Percentiles rank a stretch among this genome's conserved stretches.
These are phyloP conservation scores for Euphorbia pulcherrima DNA, from an alignment of 345 rosid species.

Conservation along the genomic window DNA sequence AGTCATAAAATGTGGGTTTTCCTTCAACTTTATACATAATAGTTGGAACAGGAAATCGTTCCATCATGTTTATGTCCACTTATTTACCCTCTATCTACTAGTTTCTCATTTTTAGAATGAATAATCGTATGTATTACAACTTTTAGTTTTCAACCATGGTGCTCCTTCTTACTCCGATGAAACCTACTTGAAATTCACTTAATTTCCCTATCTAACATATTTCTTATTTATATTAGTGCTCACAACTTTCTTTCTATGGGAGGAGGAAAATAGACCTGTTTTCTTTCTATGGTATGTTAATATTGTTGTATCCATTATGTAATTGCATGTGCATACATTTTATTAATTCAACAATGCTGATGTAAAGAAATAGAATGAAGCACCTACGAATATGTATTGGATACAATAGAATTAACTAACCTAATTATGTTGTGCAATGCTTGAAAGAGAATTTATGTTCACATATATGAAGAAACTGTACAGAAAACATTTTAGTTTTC, in stretches of 20 bases:
- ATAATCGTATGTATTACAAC: background rate
- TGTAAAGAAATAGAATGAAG: background rate
- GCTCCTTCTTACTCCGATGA: background rate
- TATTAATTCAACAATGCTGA: background rate
- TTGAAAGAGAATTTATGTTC: background rate
- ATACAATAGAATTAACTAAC: background rate
- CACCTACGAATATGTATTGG: background rate
- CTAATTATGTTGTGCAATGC: background rate
- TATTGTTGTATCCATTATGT: background rate
- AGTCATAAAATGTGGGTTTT: constrained; percentile 45
- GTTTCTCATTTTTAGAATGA: background rate
- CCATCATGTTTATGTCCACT: background rate
- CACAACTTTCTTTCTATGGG: background rate
- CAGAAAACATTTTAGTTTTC: too few species aligned
- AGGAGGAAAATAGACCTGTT: background rate
- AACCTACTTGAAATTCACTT: background rate
- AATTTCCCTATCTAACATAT: background rate
- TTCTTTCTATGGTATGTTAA: background rate
- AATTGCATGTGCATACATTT: background rate
- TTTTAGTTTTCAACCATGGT: background rate
- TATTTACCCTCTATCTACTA: background rate
- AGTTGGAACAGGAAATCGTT: background rate
- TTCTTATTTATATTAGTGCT: background rate
- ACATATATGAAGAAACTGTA: background rate
- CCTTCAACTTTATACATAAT: background rate